Conservation (phyloP, 345 rosid genomes). For the Pistacia integerrima region DNA sequence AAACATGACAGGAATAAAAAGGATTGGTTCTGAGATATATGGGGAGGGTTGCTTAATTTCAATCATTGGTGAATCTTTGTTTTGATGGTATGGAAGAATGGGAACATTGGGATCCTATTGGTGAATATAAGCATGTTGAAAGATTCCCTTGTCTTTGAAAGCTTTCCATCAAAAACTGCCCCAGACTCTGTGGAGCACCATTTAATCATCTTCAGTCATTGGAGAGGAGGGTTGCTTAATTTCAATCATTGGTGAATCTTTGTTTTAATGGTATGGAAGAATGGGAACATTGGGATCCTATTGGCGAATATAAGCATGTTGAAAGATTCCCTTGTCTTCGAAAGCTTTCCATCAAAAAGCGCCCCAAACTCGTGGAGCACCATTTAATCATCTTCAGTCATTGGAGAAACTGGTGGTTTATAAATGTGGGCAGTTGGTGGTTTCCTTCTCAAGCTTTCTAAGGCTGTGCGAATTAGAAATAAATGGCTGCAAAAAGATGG, state of each 20-base stretch:
- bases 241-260: constrained; percentile 14
- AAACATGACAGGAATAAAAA: neutral
- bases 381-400: neutral
- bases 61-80: constrained; percentile 8
- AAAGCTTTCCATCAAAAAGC: neutral
- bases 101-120: neutral
- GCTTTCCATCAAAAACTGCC: neutral
- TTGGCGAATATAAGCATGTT: neutral
- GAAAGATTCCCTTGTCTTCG: neutral
- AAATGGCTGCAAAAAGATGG: neutral
- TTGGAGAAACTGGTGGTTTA: neutral
- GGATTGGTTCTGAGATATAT: neutral
- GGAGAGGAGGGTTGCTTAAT: neutral
- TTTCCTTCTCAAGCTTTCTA: neutral
- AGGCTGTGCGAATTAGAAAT: neutral
- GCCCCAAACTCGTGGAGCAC: neutral
- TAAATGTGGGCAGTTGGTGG: neutral
- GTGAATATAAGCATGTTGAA: neutral
- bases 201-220: neutral
- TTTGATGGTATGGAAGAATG: neutral
- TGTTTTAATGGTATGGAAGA: neutral
- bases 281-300: constrained; percentile 6
- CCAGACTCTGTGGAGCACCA: neutral
- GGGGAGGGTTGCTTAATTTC: neutral
- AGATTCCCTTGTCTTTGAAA: neutral